Evolutionary conservation across 345 rosid genomes (phyloP).

Genomic region (Cardamine occulta): DNA sequence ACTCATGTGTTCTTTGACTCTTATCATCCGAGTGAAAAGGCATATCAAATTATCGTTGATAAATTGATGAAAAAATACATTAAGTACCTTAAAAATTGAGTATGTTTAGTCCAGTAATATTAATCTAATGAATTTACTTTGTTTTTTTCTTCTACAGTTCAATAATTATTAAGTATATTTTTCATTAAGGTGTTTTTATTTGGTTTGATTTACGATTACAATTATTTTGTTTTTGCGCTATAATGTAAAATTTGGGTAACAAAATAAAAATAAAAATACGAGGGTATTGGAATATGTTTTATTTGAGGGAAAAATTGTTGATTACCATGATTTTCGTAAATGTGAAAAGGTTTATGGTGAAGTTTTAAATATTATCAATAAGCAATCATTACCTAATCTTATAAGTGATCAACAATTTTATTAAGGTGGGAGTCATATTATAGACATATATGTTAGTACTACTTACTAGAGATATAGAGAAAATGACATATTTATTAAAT

Average conservation of each 20-base stretch:
- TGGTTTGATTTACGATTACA: not conserved
- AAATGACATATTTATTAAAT: too few species aligned
- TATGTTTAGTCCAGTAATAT: not conserved
- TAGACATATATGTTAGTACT: too few species aligned
- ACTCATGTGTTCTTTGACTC: conserved; percentile 41
- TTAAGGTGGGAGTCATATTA: conserved; percentile 23
- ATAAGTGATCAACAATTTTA: conserved; percentile 7
- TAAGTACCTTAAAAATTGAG: conserved; percentile 26
- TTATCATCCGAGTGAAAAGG: conserved; percentile 38
- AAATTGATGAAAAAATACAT: conserved; percentile 23
- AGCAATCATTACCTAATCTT: conserved; percentile 4
- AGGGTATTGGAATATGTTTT: not conserved
- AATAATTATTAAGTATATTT: not conserved
- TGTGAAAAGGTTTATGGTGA: not conserved
- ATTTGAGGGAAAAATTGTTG: not conserved
- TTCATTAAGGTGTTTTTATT: not conserved
- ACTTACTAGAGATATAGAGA: too few species aligned
- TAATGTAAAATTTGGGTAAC: not conserved
- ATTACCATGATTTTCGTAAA: conserved; percentile 14
- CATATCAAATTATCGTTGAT: conserved; percentile 32
- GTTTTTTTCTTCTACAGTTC: not conserved
- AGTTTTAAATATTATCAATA: not conserved
- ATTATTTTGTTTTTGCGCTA: not conserved
- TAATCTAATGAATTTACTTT: not conserved
- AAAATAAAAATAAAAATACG: not conserved